Evolutionary conservation across 352 stramenopile species (phyloP).

Genomic region (Phytophthora pini): DNA sequence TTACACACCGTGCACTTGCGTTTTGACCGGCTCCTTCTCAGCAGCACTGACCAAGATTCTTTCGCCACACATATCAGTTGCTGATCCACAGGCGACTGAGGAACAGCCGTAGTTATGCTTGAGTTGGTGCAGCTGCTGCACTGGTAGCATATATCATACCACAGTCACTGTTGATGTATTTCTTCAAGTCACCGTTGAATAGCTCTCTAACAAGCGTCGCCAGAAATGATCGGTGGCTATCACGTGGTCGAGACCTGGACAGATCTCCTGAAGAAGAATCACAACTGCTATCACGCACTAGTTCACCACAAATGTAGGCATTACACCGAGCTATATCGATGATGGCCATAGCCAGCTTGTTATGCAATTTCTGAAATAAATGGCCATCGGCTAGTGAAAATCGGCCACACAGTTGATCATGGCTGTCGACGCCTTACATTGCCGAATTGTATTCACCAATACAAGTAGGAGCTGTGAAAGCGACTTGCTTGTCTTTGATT

Average conservation of each 20-base stretch:
- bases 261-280: no score
- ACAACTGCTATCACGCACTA: not conserved
- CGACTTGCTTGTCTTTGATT: constrained; percentile 8
- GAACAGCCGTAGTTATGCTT: no score
- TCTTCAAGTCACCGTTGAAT: not conserved
- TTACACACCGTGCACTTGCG: constrained; percentile 7
- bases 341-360: constrained; percentile 27
- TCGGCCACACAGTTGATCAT: constrained; percentile 31
- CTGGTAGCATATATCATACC: not conserved
- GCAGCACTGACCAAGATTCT: constrained; percentile 1
- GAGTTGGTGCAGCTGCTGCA: not conserved
- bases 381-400: constrained; percentile 39
- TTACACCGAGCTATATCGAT: constrained; percentile 34
- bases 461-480: constrained; percentile 25
- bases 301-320: constrained; percentile 7
- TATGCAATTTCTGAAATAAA: constrained; percentile 41
- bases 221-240: constrained; percentile 3
- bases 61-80: not conserved
- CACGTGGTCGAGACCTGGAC: not conserved
- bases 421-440: constrained; percentile 40
- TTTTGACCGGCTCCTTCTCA: not conserved
- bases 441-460: constrained; percentile 41
- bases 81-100: no score
- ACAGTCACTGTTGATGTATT: not conserved
- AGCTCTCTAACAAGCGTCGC: not conserved